Evolutionary conservation across 148 eudicot genomes (phyloP).

Genomic region (Arctostaphylos glauca): DNA sequence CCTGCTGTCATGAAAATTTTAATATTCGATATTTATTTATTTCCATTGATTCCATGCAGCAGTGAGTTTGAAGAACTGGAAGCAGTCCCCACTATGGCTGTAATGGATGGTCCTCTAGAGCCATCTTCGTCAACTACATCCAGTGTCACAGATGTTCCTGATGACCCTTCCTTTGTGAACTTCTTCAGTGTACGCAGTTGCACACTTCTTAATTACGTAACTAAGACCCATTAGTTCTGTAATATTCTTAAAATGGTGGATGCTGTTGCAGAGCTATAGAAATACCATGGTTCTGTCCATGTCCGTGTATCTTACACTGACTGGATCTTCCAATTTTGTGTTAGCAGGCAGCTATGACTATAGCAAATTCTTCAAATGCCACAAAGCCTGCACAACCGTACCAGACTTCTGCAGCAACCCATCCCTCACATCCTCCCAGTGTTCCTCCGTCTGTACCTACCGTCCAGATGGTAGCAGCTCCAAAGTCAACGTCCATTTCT

Average conservation of each 20-base stretch:
- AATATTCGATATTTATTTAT: not conserved
- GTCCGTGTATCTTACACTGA: not conserved
- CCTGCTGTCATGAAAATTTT: not conserved
- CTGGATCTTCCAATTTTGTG: constrained; percentile 15
- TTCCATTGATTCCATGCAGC: constrained; percentile 17
- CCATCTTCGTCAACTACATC: constrained; percentile 52
- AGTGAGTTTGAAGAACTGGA: constrained; percentile 88
- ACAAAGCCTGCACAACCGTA: constrained; percentile 38
- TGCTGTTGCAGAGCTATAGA: not conserved
- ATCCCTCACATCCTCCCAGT: constrained; percentile 40
- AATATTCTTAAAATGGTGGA: not conserved
- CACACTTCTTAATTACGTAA: constrained; percentile 1
- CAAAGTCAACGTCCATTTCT: constrained; percentile 45
- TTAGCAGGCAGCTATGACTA: constrained; percentile 67
- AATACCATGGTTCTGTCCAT: not conserved
- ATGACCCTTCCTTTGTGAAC: constrained; percentile 61
- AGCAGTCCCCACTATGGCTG: constrained; percentile 72
- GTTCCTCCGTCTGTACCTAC: constrained; percentile 37
- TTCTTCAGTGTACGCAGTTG: constrained; percentile 66
- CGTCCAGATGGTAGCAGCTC: constrained; percentile 34
- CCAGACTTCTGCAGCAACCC: constrained; percentile 32
- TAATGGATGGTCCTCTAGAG: constrained; percentile 86
- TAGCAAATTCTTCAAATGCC: constrained; percentile 50
- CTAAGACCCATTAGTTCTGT: not conserved
- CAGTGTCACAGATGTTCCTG: constrained; percentile 46